Percentiles rank a stretch among this genome's conserved stretches.
Evolutionary conservation across 768 basidiomycete species (phyloP).

Genomic region (Mycena indigotica): DNA sequence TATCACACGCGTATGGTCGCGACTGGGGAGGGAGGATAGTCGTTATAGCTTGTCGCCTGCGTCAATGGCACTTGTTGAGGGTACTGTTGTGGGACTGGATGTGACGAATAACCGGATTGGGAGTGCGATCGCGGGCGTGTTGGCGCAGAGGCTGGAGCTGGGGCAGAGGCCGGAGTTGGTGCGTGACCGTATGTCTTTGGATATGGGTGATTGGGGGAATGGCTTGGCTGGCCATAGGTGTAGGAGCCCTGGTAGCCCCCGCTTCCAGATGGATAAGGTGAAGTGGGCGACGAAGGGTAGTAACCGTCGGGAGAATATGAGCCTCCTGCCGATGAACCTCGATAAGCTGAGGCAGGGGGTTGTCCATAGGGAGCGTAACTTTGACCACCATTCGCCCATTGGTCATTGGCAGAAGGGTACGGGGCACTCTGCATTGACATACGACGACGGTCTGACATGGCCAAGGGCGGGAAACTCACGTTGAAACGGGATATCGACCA

Average conservation of each 20-base stretch:
- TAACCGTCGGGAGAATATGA: slow-evolving; percentile 26
- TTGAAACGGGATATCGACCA: slow-evolving; percentile 33
- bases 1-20: slow-evolving; percentile 66
- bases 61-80: slow-evolving; percentile 38
- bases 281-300: slow-evolving; percentile 25
- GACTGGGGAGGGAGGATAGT: slow-evolving; percentile 61
- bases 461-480: slow-evolving; percentile 16
- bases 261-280: slow-evolving; percentile 28
- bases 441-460: slow-evolving; percentile 35
- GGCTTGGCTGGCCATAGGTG: slow-evolving; percentile 35
- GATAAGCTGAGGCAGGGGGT: slow-evolving; percentile 13
- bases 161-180: slow-evolving; percentile 10
- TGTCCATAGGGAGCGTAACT: slow-evolving; percentile 23
- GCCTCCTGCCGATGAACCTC: slow-evolving; percentile 10
- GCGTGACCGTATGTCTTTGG: slow-evolving; percentile 26
- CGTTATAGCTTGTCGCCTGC: slow-evolving; percentile 41
- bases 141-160: slow-evolving; percentile 28
- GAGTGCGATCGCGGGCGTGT: slow-evolving; percentile 47
- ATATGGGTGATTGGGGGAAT: slow-evolving; percentile 30
- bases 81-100: slow-evolving; percentile 32
- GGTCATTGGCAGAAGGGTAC: slow-evolving; percentile 30
- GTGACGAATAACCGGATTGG: slow-evolving; percentile 20
- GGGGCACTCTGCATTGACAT: slow-evolving; percentile 32
- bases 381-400: slow-evolving; percentile 38
- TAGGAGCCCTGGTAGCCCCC: slow-evolving; percentile 29